Evolutionary conservation across 257 asterid genomes (phyloP).

Genomic region (Perilla frutescens): DNA sequence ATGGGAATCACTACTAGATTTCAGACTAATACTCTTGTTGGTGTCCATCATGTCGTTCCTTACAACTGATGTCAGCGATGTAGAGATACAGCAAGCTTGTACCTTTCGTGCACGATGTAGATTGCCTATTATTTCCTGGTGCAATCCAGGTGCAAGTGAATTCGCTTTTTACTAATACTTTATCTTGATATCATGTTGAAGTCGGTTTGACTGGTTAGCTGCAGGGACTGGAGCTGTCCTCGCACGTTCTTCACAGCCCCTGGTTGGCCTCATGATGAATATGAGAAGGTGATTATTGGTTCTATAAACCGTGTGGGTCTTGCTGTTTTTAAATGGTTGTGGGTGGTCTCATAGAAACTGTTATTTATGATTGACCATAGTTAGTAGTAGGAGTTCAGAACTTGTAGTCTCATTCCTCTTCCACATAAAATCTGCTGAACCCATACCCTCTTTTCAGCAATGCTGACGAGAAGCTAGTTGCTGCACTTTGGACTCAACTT

Average conservation of each 20-base stretch:
- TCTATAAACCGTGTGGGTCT: constrained; percentile 15
- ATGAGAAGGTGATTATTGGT: constrained; percentile 77
- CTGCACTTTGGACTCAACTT: constrained; percentile 82
- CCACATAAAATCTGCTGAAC: constrained; percentile 21
- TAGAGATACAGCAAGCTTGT: constrained; percentile 82
- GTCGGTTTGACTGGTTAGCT: constrained; percentile 41
- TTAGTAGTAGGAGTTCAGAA: constrained; percentile 15
- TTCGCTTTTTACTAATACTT: constrained; percentile 34
- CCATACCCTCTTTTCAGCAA: constrained; percentile 62
- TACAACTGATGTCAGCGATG: constrained; percentile 64
- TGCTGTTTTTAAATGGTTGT: constrained; percentile 24
- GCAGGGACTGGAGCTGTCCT: constrained; percentile 94
- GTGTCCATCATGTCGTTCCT: constrained; percentile 39
- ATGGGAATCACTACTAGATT: constrained; percentile 27
- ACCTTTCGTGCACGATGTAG: constrained; percentile 89
- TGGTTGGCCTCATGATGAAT: constrained; percentile 98
- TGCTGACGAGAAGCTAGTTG: constrained; percentile 92
- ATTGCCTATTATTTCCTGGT: constrained; percentile 94
- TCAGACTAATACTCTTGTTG: constrained; percentile 34
- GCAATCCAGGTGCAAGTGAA: constrained; percentile 70
- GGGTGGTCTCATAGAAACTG: constrained; percentile 15
- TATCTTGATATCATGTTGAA: constrained; percentile 34
- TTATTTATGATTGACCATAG: constrained; percentile 17
- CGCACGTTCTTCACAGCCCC: constrained; percentile 97
- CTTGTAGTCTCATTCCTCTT: constrained; percentile 12